Percentiles rank a stretch among this genome's conserved stretches.
Evolutionary conservation across 176 grass and related monocot species (phyloP).

Genomic region (Pharus latifolius): DNA sequence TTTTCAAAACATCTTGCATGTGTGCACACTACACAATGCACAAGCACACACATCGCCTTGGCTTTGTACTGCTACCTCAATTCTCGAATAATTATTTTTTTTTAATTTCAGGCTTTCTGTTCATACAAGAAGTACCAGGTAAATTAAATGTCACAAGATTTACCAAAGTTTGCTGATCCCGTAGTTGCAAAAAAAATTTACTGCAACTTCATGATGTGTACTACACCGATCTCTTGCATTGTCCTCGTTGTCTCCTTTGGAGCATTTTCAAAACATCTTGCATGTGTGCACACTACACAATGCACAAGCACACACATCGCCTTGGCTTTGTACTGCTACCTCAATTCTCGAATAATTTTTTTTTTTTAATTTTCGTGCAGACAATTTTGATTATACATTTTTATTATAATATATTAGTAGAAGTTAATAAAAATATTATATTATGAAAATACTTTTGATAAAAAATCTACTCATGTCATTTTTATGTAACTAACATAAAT

Average conservation of each 20-base stretch:
- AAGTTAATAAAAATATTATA: too few relatives aligned
- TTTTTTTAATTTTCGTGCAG: too few relatives aligned
- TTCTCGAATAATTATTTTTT: too few relatives aligned
- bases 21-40: background rate
- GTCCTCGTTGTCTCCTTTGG: background rate
- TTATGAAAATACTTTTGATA: too few relatives aligned
- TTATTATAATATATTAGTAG: too few relatives aligned
- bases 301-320: background rate
- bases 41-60: background rate
- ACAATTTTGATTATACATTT: too few relatives aligned
- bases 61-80: too few relatives aligned
- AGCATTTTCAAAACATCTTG: background rate
- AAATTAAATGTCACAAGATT: constrained; percentile 16
- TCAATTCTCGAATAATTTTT: too few relatives aligned
- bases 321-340: too few relatives aligned
- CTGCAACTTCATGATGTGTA: background rate
- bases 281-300: background rate
- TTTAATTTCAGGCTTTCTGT: background rate
- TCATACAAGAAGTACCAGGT: constrained; percentile 6
- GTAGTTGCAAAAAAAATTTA: background rate
- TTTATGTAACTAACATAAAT: too few relatives aligned
- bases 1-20: background rate
- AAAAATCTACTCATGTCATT: too few relatives aligned
- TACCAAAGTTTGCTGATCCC: background rate
- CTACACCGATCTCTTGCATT: background rate